Evolutionary conservation across 1,139 yeast genomes (phyloP), one percentile per base, ranked within the genome.

Genomic region (Scheffersomyces parashehatae): DNA sequence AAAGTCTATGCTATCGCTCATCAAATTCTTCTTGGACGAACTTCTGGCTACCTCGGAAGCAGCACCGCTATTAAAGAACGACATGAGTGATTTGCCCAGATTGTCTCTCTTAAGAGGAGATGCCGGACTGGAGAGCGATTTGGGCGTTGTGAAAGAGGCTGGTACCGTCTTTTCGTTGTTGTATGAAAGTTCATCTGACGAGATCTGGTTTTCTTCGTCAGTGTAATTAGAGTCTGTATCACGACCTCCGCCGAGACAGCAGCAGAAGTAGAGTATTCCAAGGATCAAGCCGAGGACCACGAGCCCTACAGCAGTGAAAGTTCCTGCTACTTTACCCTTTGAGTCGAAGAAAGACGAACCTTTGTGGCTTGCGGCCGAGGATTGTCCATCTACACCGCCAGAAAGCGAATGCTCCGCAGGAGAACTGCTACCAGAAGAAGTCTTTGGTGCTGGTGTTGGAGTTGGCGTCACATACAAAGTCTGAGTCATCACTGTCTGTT

Each of bases 311-410:
- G 78, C 89, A 0, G 85, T 77, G 61, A 85, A 85, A 0, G 84
- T 82, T 10, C 90, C 90, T 0, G 88, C 90, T 1, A 85, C 89
- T 52, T 82, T 82, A 1, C 87, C 88, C 44, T 71, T 76, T 40
- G 77, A 64, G 49, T 75, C 75, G 59, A 82, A 83, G 55, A 82
- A 78, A 9, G 75, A 59, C 20, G 50, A 50, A 13, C 47, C 48
- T 31, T 45, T 43, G 10, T 42, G 24, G 11, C 20, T 5, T 16
- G 20, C 4, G 6, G 6, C 20, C 20, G 20, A 12, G 42, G 30
- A 4, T 33, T 20, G 26, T 29, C 40, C 36, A 28, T 37, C 29
- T 26, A 45, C 31, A 2, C 37, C 33, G 7, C 36, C 29, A 13
- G 48, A 31, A 20, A 47, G 29, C 3, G 47, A 38, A 11, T 20